These are phyloP conservation scores for Talaromyces trachyspermus DNA, from an alignment of 495 filamentous ascomycete species.

Conservation along the genomic window DNA sequence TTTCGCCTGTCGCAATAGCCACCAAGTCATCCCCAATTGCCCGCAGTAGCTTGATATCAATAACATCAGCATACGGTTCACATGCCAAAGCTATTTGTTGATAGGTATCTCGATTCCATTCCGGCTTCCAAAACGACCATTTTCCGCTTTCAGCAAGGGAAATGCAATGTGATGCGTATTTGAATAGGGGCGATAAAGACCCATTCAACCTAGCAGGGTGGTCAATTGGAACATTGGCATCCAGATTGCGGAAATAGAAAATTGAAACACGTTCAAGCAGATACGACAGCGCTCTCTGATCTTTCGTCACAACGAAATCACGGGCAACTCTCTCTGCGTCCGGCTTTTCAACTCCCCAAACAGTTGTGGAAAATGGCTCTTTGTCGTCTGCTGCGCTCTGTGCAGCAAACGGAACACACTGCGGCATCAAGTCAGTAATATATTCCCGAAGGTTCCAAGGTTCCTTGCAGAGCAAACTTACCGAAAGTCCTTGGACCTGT, in stretches of 20 bases:
- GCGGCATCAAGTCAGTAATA: too few relatives aligned
- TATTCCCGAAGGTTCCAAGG: too few relatives aligned
- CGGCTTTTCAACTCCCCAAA: background rate
- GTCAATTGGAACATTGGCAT: constrained; percentile 9
- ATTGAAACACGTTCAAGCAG: constrained; percentile 18
- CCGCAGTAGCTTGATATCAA: constrained; percentile 13
- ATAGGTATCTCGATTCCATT: constrained; percentile 24
- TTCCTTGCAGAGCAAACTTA: background rate
- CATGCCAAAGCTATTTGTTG: constrained; percentile 12
- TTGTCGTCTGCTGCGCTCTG: background rate
- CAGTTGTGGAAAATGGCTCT: background rate
- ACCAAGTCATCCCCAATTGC: constrained; percentile 30
- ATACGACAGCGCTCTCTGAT: constrained; percentile 8
- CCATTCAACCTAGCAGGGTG: background rate
- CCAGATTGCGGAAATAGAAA: constrained; percentile 17
- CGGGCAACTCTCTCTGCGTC: background rate
- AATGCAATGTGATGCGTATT: constrained; percentile 9
- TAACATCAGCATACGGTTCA: constrained; percentile 7
- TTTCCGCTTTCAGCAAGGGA: constrained; percentile 1
- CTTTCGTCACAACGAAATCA: background rate
- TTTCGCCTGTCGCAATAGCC: constrained; percentile 26
- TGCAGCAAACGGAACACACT: background rate
- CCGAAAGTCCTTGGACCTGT: background rate
- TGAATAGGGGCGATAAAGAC: constrained; percentile 5
- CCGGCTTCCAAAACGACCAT: constrained; percentile 8